A percentile compares a stretch with the other conserved stretches of the same genome.
Evolutionary conservation across 805 yeast species (phyloP).

Genomic region (Pichia manshurica): DNA sequence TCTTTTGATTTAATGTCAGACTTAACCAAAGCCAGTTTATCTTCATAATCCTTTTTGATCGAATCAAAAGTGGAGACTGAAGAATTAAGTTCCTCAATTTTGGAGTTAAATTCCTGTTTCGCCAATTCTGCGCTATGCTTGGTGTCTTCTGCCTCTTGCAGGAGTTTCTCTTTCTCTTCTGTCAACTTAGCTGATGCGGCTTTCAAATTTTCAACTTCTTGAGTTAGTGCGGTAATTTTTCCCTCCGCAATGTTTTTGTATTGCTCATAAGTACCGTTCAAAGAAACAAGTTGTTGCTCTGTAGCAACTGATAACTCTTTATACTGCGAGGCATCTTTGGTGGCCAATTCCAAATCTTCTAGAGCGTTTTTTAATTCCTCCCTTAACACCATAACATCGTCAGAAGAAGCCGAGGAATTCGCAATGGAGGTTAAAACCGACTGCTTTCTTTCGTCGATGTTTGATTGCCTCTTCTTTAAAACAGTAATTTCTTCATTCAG

Average conservation of each 20-base stretch:
- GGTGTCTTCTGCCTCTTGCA: conserved; percentile 13
- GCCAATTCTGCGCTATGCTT: conserved; percentile 12
- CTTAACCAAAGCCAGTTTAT: conserved; percentile 27
- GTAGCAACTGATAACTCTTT: conserved; percentile 59
- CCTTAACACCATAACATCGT: conserved; percentile 23
- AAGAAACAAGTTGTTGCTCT: conserved; percentile 54
- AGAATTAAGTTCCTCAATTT: conserved; percentile 22
- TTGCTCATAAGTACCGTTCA: conserved; percentile 50
- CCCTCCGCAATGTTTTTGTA: conserved; percentile 31
- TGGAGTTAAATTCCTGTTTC: conserved; percentile 14
- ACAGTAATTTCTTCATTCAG: conserved; percentile 35
- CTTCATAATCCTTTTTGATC: conserved; percentile 27
- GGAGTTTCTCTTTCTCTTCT: conserved; percentile 15
- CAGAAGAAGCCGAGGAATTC: conserved; percentile 18
- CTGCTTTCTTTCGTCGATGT: conserved; percentile 25
- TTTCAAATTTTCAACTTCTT: conserved; percentile 17
- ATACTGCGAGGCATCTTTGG: conserved; percentile 54
- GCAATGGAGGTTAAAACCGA: conserved; percentile 26
- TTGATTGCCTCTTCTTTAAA: conserved; percentile 29
- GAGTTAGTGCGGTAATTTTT: conserved; percentile 10
- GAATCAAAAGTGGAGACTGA: conserved; percentile 23
- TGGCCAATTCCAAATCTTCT: conserved; percentile 51
- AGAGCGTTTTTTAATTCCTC: conserved; percentile 36
- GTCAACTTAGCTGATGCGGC: conserved; percentile 9
- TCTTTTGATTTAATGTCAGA: conserved; percentile 27